These are phyloP conservation scores for Cardamine occulta DNA, from an alignment of 345 rosid genomes.

Conservation along the genomic window DNA sequence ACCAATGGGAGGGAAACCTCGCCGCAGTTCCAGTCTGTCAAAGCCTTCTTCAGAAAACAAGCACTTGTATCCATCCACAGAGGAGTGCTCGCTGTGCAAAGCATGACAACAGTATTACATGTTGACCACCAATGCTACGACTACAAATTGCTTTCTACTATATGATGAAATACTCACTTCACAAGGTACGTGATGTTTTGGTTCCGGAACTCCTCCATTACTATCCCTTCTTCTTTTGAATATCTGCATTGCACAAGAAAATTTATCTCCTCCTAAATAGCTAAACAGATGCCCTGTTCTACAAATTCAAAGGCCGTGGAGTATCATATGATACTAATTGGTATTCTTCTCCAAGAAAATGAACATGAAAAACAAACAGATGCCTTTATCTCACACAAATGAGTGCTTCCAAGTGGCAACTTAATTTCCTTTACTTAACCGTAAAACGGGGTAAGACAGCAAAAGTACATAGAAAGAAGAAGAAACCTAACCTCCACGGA, in stretches of 20 bases:
- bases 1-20: slow-evolving; percentile 58
- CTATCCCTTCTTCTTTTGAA: slow-evolving; percentile 90
- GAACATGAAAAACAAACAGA: slow-evolving; percentile 19
- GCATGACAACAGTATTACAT: slow-evolving; percentile 27
- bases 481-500: slow-evolving; percentile 77
- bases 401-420: slow-evolving; percentile 16
- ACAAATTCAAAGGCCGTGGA: background rate
- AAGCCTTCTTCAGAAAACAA: slow-evolving; percentile 67
- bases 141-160: slow-evolving; percentile 20
- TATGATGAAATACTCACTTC: slow-evolving; percentile 56
- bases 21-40: slow-evolving; percentile 58
- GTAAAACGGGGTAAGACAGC: slow-evolving; percentile 5
- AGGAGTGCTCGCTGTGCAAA: slow-evolving; percentile 67
- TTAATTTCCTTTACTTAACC: slow-evolving; percentile 21
- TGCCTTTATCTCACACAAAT: slow-evolving; percentile 16
- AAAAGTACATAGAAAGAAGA: slow-evolving; percentile 11
- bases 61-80: slow-evolving; percentile 73
- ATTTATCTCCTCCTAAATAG: slow-evolving; percentile 5
- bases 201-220: slow-evolving; percentile 50
- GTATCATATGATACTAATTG: background rate
- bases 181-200: slow-evolving; percentile 83
- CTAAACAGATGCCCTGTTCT: slow-evolving; percentile 9
- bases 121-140: background rate
- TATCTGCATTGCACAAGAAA: slow-evolving; percentile 58
- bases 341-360: slow-evolving; percentile 4